Conservation (phyloP, 192 early-diverging fungal genomes). For the Ambispora gerdemannii region DNA sequence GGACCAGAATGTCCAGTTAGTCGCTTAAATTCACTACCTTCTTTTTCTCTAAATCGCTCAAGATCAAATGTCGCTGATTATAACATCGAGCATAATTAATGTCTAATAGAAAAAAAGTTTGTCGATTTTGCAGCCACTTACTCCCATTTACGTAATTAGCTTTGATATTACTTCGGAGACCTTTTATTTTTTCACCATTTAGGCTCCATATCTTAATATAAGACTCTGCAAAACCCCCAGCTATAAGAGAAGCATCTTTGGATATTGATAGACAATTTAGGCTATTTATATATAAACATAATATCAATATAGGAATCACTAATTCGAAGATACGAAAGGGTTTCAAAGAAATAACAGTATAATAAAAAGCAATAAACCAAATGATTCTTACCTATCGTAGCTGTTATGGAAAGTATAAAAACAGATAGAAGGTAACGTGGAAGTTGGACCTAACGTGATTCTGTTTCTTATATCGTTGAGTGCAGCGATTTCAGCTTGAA, state of each 20-base stretch:
- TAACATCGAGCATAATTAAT: not conserved
- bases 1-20: conserved; percentile 91
- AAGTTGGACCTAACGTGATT: conserved; percentile 57
- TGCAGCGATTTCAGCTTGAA: conserved; percentile 71
- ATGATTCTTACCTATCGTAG: conserved; percentile 52
- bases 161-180: conserved; percentile 60
- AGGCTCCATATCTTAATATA: conserved; percentile 92
- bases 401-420: conserved; percentile 97
- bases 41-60: conserved; percentile 57
- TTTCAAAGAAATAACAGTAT: not conserved
- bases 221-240: conserved; percentile 93
- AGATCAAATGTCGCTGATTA: conserved; percentile 51
- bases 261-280: conserved; percentile 84
- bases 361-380: not conserved
- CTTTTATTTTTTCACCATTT: conserved; percentile 66
- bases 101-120: conserved; percentile 9
- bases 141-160: conserved; percentile 54
- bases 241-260: conserved; percentile 76
- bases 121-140: conserved; percentile 28
- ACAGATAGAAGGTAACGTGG: conserved; percentile 82
- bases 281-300: conserved; percentile 36
- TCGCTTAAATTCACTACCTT: conserved; percentile 55
- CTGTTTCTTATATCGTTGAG: conserved; percentile 77
- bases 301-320: not conserved
- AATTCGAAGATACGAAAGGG: not conserved